These are phyloP conservation scores for Trapa bicornis DNA, from an alignment of 345 rosid species.

Conservation along the genomic window DNA sequence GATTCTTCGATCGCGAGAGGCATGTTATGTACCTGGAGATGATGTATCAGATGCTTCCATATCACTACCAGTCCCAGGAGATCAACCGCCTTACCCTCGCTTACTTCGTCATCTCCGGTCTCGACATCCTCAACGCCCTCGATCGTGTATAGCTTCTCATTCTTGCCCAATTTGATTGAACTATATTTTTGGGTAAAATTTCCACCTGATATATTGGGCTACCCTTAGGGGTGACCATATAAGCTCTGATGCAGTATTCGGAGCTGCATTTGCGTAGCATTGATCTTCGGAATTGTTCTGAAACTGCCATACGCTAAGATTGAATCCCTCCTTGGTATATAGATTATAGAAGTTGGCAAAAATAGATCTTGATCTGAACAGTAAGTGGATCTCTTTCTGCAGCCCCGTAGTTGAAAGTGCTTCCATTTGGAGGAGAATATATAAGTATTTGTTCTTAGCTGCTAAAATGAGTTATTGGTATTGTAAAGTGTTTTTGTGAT, in stretches of 20 bases:
- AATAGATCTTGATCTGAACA: neutral
- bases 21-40: conserved; percentile 55
- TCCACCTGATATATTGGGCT: too few species aligned
- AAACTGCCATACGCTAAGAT: neutral
- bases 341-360: neutral
- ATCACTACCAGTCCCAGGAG: conserved; percentile 67
- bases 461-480: neutral
- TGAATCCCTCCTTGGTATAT: neutral
- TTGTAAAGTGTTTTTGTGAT: neutral
- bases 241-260: neutral
- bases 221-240: neutral
- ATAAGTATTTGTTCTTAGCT: neutral
- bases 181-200: neutral
- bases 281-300: neutral
- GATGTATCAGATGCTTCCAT: conserved; percentile 74
- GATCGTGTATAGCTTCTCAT: conserved; percentile 29
- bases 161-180: neutral
- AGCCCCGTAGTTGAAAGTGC: neutral
- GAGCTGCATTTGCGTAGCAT: too few species aligned
- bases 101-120: conserved; percentile 70
- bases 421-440: neutral
- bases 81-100: conserved; percentile 82
- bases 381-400: neutral
- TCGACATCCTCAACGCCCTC: conserved; percentile 52
- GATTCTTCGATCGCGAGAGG: conserved; percentile 37